Percentiles rank a stretch among this genome's conserved stretches.
Conservation (phyloP, 2,329 filamentous ascomycete species). For the Lachnellula subtilissima region DNA sequence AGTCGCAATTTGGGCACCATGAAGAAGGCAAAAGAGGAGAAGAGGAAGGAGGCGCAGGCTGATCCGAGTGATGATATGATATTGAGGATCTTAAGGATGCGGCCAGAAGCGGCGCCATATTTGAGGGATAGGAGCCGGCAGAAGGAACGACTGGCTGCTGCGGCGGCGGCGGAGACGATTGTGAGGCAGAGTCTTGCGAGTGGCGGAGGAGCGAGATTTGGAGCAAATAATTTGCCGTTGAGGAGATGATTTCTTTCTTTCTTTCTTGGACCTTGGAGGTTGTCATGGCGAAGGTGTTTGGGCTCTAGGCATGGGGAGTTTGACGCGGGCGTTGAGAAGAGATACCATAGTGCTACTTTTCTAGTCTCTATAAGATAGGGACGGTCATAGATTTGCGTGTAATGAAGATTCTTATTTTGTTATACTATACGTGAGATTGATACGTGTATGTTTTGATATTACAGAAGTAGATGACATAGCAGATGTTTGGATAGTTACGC, state of each 20-base stretch:
- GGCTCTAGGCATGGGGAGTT: not conserved
- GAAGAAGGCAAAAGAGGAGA: conserved; percentile 92
- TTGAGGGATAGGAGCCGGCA: conserved; percentile 87
- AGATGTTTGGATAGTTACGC: no score
- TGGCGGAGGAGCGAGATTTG: conserved; percentile 36
- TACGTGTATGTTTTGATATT: no score
- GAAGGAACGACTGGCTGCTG: conserved; percentile 86
- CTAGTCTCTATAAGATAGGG: no score
- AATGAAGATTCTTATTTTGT: no score
- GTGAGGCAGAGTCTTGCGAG: conserved; percentile 82
- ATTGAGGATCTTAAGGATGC: conserved; percentile 87
- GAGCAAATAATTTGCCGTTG: conserved; percentile 30
- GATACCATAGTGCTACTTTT: conserved; percentile 19
- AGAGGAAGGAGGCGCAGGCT: conserved; percentile 89
- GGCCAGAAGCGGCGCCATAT: conserved; percentile 82
- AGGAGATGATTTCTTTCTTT: conserved; percentile 22
- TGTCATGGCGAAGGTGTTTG: not conserved
- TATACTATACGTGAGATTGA: no score
- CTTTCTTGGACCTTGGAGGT: not conserved
- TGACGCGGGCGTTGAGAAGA: conserved; percentile 12
- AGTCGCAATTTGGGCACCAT: conserved; percentile 92
- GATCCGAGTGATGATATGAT: conserved; percentile 99
- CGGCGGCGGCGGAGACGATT: conserved; percentile 88
- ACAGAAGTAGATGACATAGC: no score
- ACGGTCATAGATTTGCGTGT: no score